Conservation (phyloP, 345 rosid species). For the Chamaenerion angustifolium region DNA sequence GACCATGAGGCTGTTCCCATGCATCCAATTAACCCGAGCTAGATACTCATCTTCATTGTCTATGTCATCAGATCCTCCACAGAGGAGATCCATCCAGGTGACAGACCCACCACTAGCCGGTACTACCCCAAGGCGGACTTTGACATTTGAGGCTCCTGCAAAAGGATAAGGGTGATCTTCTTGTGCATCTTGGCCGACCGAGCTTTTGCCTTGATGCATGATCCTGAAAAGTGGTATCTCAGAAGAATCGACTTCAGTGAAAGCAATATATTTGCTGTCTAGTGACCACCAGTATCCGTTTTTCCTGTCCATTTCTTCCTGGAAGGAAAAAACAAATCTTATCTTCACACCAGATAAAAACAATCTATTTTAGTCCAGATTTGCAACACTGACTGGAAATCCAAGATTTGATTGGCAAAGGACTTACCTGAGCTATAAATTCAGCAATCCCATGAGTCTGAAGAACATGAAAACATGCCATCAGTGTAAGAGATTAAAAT, state of each 20-base stretch:
- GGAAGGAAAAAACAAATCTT: slow-evolving; percentile 4
- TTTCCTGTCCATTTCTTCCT: slow-evolving; percentile 99
- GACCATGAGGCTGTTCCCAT: slow-evolving; percentile 44
- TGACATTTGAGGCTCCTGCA: slow-evolving; percentile 82
- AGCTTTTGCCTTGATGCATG: slow-evolving; percentile 87
- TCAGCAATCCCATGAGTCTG: slow-evolving; percentile 99
- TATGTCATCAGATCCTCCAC: slow-evolving; percentile 48
- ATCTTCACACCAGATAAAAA: slow-evolving; percentile 2
- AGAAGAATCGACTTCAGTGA: slow-evolving; percentile 69
- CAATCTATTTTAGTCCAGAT: neutral
- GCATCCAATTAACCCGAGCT: slow-evolving; percentile 84
- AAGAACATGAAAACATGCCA: slow-evolving; percentile 12
- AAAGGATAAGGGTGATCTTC: slow-evolving; percentile 97
- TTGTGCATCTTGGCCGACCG: slow-evolving; percentile 64
- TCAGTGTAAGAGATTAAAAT: slow-evolving; percentile 10
- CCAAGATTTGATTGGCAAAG: neutral
- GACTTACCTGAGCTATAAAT: slow-evolving; percentile 87
- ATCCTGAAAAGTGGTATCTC: slow-evolving; percentile 71
- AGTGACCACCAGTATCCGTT: slow-evolving; percentile 97
- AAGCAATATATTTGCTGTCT: slow-evolving; percentile 78
- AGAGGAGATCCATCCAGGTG: slow-evolving; percentile 72
- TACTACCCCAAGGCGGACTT: slow-evolving; percentile 81
- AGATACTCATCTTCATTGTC: slow-evolving; percentile 58
- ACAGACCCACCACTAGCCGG: slow-evolving; percentile 54
- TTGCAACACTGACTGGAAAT: neutral